A percentile compares a stretch with the other conserved stretches of the same genome.
phyloP scores from a whole-genome alignment of 1,284 basidiomycete species.

The Pisolithus thermaeus region DNA sequence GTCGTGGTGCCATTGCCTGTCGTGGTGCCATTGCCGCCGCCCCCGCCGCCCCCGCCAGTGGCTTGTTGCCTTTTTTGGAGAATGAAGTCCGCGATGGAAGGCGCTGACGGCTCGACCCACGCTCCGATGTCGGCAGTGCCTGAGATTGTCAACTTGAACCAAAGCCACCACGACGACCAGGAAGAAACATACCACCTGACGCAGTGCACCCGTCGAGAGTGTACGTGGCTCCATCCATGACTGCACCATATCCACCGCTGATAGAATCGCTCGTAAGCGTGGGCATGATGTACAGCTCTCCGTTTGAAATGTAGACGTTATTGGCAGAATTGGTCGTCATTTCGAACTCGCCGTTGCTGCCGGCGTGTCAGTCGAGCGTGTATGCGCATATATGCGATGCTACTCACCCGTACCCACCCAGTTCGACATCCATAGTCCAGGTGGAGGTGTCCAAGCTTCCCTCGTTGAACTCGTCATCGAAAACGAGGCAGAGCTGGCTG shows the following conservation, averaged over 20 bases:
- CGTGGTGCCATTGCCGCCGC: conserved; percentile 12
- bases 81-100: conserved; percentile 7
- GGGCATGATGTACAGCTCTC: conserved; percentile 72
- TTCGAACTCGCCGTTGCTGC: conserved; percentile 72
- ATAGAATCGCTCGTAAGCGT: conserved; percentile 66
- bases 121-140: conserved; percentile 1
- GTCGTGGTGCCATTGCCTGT: conserved; percentile 3
- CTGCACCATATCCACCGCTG: conserved; percentile 44
- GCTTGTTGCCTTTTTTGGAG: conserved; percentile 23
- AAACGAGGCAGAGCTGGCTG: conserved; percentile 54
- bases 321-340: conserved; percentile 64
- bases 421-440: conserved; percentile 65
- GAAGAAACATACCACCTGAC: conserved; percentile 20
- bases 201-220: conserved; percentile 65
- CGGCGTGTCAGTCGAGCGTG: conserved; percentile 4
- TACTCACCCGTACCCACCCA: conserved; percentile 68
- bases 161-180: conserved; percentile 8
- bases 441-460: conserved; percentile 41
- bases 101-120: conserved; percentile 12
- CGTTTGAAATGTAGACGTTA: conserved; percentile 67
- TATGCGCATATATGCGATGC: conserved; percentile 1
- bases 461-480: conserved; percentile 64
- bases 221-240: conserved; percentile 61
- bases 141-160: background rate
- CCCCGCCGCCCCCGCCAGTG: conserved; percentile 12